Evolutionary conservation across 2,329 filamentous ascomycete species (phyloP).

Genomic region (Aureobasidium namibiae): DNA sequence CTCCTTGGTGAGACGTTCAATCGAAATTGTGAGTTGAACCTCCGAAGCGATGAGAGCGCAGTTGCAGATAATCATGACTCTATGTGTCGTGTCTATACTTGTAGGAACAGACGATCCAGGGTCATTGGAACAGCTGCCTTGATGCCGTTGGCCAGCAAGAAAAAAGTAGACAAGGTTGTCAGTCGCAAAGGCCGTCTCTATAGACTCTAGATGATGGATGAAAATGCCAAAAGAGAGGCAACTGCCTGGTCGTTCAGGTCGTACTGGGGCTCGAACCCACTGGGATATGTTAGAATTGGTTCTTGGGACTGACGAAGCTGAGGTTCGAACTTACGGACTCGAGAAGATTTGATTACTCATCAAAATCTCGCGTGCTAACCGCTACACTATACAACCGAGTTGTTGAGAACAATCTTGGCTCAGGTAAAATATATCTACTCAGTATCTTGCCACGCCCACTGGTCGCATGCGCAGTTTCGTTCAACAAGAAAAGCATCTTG

Average conservation of each 20-base stretch:
- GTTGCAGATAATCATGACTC: too few relatives aligned
- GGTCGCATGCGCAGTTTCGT: too few relatives aligned
- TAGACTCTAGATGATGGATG: neutral
- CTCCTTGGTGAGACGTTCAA: neutral
- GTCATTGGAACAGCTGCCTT: too few relatives aligned
- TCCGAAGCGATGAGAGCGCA: neutral
- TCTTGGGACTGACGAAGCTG: neutral
- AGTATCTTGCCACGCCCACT: too few relatives aligned
- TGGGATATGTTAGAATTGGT: neutral
- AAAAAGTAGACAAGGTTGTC: neutral
- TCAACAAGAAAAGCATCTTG: too few relatives aligned
- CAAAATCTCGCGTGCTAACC: slow-evolving; percentile 13
- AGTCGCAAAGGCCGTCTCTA: too few relatives aligned
- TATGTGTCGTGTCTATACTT: too few relatives aligned
- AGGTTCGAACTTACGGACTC: neutral
- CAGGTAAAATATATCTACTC: neutral
- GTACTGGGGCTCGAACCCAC: slow-evolving; percentile 7
- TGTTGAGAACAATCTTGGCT: neutral
- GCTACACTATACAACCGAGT: slow-evolving; percentile 11
- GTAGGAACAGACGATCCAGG: too few relatives aligned
- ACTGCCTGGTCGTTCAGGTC: neutral
- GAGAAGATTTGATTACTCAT: neutral
- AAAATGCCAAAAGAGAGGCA: neutral
- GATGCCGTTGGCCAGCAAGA: too few relatives aligned
- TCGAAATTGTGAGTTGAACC: neutral